Conservation (phyloP, 768 basidiomycete species). For the Trametes coccinea region DNA sequence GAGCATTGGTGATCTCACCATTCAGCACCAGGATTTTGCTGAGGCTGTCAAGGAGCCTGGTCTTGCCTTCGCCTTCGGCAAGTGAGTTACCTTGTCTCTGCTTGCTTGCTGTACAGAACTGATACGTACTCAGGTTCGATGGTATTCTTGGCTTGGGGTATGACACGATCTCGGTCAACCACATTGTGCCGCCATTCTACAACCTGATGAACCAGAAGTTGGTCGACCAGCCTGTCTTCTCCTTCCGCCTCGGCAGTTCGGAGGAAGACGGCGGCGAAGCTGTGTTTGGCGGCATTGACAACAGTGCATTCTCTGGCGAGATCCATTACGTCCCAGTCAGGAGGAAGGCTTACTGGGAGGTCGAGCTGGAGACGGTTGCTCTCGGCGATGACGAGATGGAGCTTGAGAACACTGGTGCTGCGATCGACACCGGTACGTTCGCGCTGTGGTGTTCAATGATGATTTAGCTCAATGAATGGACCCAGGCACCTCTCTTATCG, state of each 20-base stretch:
- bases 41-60: slow-evolving; percentile 97
- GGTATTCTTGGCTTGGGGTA: slow-evolving; percentile 94
- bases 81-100: slow-evolving; percentile 48
- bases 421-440: slow-evolving; percentile 76
- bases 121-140: slow-evolving; percentile 65
- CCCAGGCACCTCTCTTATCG: slow-evolving; percentile 89
- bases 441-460: no score
- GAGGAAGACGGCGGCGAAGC: slow-evolving; percentile 91
- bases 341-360: slow-evolving; percentile 98
- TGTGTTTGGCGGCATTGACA: slow-evolving; percentile 88
- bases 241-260: slow-evolving; percentile 88
- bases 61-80: slow-evolving; percentile 95
- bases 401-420: slow-evolving; percentile 90
- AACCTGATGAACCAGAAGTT: slow-evolving; percentile 83
- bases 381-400: slow-evolving; percentile 90
- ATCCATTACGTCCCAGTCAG: slow-evolving; percentile 88
- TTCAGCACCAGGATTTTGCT: slow-evolving; percentile 83
- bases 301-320: slow-evolving; percentile 71
- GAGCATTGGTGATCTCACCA: slow-evolving; percentile 76
- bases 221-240: slow-evolving; percentile 84
- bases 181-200: slow-evolving; percentile 92
- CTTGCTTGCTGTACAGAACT: background rate
- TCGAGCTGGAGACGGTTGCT: slow-evolving; percentile 82
- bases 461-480: no score
- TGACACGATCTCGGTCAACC: slow-evolving; percentile 93